Evolutionary conservation across 106 monocot species (phyloP), one percentile per base, ranked within the genome.

Genomic region (Narthecium ossifragum): DNA sequence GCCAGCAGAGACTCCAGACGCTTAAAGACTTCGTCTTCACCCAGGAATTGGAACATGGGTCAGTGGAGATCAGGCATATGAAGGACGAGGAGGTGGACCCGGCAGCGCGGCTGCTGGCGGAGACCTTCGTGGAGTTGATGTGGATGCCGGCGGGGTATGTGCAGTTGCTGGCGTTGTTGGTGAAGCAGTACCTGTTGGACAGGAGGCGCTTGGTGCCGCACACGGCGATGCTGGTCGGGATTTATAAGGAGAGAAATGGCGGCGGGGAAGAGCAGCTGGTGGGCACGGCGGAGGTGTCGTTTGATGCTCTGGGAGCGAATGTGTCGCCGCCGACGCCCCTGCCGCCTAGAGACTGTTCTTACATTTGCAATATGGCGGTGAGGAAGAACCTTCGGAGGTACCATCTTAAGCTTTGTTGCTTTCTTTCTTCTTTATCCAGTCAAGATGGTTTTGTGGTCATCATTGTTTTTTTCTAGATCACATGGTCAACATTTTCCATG

Each of bases 301-400:
- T 96, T 26, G 70, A 96, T 58, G 70, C 69, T 1, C 1, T 53
- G 32, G 90, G 89, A 0, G 80, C 74, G 20, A 83, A 78, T 64
- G 78, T 62, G 0, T 70, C 80, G 1, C 66, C 73, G 7, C 90
- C 78, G 11, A 81, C 94, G 37, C 93, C 89, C 4, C 5, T 36
- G n/a, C 86, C 90, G 3, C 94, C 94, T 7, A 56, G 26, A 7
- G 80, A 86, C 1, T 90, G 21, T 38, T 86, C 90, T 0, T 96
- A 96, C 51, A 74, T 96, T 32, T 86, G 86, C 48, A 90, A 96
- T 53, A 96, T 96, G 90, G 73, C 94, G 3, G 90, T 90, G 5
- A 76, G 57, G 45, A 78, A 83, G 79, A 14, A 33, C 58, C 69
- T 84, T 8, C 71, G 90, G 56, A 90, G 94, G 93, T 93, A 48